Evolutionary conservation across 139 green algal genomes (phyloP).

Genomic region (Desmodesmus armatus): DNA sequence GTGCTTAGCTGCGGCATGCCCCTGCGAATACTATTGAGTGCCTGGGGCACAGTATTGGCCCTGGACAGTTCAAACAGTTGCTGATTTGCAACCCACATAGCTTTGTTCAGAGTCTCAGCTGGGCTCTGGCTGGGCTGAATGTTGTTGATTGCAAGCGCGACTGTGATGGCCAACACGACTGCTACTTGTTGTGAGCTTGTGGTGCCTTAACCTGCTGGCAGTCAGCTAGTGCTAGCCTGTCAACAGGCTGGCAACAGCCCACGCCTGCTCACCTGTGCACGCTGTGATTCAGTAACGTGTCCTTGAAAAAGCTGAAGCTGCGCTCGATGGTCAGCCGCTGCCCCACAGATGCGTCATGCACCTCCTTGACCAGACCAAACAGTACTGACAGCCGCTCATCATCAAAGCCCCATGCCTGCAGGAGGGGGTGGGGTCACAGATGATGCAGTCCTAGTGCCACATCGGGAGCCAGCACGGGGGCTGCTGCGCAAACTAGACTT

Average conservation of each 20-base stretch:
- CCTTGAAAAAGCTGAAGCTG: constrained; percentile 69
- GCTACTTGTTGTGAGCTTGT: neutral
- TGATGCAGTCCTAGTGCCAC: too few species aligned
- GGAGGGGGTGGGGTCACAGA: neutral
- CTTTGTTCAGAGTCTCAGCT: neutral
- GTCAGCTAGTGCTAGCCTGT: neutral
- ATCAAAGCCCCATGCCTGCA: constrained; percentile 44
- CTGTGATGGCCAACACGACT: neutral
- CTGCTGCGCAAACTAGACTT: too few species aligned
- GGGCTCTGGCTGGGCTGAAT: neutral
- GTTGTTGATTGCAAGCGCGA: neutral
- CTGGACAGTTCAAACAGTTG: neutral
- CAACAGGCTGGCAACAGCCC: neutral
- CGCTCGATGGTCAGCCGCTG: constrained; percentile 61
- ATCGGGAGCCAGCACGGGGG: too few species aligned
- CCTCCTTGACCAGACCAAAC: constrained; percentile 69
- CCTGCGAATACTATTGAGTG: too few species aligned
- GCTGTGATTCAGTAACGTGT: constrained; percentile 65
- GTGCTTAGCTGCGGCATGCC: neutral
- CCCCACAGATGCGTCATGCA: constrained; percentile 48
- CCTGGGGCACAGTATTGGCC: neutral
- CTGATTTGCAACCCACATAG: neutral
- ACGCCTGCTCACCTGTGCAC: constrained; percentile 64
- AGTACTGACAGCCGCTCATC: constrained; percentile 71
- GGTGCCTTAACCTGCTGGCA: neutral